Evolutionary conservation across 1,284 basidiomycete species (phyloP), one percentile per base, ranked within the genome.

Genomic region (Puccinia coronata): DNA sequence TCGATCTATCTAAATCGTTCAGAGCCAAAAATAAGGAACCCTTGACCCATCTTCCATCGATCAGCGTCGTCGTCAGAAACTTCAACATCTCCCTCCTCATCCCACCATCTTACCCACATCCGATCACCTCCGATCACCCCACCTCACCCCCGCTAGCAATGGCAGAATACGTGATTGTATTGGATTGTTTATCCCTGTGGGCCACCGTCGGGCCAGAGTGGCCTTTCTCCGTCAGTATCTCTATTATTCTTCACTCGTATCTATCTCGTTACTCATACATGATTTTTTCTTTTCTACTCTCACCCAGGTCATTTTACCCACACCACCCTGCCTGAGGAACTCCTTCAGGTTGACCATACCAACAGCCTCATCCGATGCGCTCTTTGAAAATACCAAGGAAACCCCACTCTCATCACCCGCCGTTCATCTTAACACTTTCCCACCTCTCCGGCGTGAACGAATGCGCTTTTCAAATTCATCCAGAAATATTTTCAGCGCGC

Each of bases 201-300:
- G 34, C 67, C 16, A 80, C 78, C 23, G 43, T 39, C 69, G 69
- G 69, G 12, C 78, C 78, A 71, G 69, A 72, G 34, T 80, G 78
- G 78, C 78, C 78, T 72, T 59, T 71, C 39, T 80, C 78, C 8
- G 78, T 80, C 11, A 80, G 69, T 61, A n/a, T 43, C 57, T 49
- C 31, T 18, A n/a, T n/a, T n/a, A n/a, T 8, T 11, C 11, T 1
- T 36, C 18, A 59, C 28, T 28, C 28, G 18, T 49, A 16, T 63
- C 49, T 28, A 8, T 25, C 25, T 53, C 49, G 11, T 41, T 63
- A 41, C 25, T 36, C 3, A 47, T n/a, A n/a, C n/a, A n/a, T n/a
- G n/a, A 11, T 34, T 36, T 28, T 47, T 28, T 31, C 16, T 39
- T 51, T 49, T 69, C 23, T 51, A n/a, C n/a, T 57, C 18, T 34